A percentile compares a stretch with the other conserved stretches of the same genome.
These are phyloP conservation scores for Sarcodon aspratus DNA, from an alignment of 768 basidiomycete genomes.

Conservation along the genomic window DNA sequence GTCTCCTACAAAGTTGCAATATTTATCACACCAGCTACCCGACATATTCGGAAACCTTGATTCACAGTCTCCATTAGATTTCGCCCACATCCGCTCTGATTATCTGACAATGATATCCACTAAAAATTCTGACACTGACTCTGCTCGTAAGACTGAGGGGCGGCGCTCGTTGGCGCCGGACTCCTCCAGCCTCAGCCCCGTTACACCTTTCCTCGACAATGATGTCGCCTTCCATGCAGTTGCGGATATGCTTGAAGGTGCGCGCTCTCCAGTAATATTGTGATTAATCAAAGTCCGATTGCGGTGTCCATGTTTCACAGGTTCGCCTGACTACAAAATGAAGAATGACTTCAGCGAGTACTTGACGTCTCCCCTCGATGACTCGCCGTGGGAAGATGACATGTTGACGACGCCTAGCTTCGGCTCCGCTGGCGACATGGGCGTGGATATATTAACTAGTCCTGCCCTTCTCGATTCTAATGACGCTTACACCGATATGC, in stretches of 20 bases:
- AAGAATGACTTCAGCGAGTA: slow-evolving; percentile 28
- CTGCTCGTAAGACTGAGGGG: slow-evolving; percentile 22
- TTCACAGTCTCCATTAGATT: slow-evolving; percentile 28
- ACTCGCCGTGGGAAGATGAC: slow-evolving; percentile 32
- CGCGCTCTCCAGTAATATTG: not conserved
- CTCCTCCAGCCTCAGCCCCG: slow-evolving; percentile 8
- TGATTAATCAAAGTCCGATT: not conserved
- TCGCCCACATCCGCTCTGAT: slow-evolving; percentile 37
- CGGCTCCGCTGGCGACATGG: slow-evolving; percentile 20
- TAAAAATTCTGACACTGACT: slow-evolving; percentile 26
- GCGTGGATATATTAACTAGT: slow-evolving; percentile 29
- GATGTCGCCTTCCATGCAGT: slow-evolving; percentile 24
- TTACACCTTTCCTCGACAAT: slow-evolving; percentile 6
- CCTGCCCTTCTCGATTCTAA: slow-evolving; percentile 26
- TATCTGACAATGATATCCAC: slow-evolving; percentile 62
- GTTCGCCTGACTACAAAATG: slow-evolving; percentile 27
- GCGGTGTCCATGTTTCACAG: slow-evolving; percentile 10
- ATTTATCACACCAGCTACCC: not conserved
- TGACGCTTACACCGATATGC: slow-evolving; percentile 20
- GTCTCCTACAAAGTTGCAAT: slow-evolving; percentile 6
- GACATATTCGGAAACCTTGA: slow-evolving; percentile 5
- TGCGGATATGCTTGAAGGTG: slow-evolving; percentile 28
- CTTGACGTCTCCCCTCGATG: slow-evolving; percentile 35
- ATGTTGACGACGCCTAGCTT: slow-evolving; percentile 32
- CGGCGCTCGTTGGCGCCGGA: slow-evolving; percentile 14